Conservation (phyloP, 2,329 filamentous ascomycete genomes). For the Cryphonectria naterciae region DNA sequence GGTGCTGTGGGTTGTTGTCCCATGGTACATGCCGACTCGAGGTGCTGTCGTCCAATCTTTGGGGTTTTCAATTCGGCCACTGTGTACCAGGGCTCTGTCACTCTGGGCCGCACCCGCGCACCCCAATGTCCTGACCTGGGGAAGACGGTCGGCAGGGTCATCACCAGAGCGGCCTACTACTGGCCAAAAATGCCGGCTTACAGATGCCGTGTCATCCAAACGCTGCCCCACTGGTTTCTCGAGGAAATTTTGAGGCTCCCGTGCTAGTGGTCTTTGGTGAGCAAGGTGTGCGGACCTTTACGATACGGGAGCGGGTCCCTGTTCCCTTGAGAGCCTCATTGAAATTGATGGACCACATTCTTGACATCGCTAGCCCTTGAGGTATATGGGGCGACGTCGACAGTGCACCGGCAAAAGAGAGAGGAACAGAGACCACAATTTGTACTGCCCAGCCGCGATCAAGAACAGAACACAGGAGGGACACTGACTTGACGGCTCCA, state of each 20-base stretch:
- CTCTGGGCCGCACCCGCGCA: slow-evolving; percentile 11
- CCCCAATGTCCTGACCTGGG: slow-evolving; percentile 13
- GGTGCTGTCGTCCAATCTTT: slow-evolving; percentile 33
- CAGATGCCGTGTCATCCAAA: slow-evolving; percentile 13
- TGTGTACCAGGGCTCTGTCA: slow-evolving; percentile 12
- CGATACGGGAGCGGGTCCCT: not conserved
- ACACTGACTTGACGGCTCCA: slow-evolving; percentile 24
- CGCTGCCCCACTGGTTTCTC: slow-evolving; percentile 27
- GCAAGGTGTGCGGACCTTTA: not conserved
- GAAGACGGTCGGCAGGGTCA: slow-evolving; percentile 15
- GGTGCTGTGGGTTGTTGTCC: slow-evolving; percentile 36
- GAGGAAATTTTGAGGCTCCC: slow-evolving; percentile 9
- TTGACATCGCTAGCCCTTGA: slow-evolving; percentile 8
- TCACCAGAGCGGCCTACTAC: slow-evolving; percentile 1
- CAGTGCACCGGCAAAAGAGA: not conserved
- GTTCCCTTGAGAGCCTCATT: not conserved
- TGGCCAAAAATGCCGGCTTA: slow-evolving; percentile 18
- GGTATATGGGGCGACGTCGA: slow-evolving; percentile 8
- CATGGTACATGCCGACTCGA: slow-evolving; percentile 46
- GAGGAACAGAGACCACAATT: not conserved
- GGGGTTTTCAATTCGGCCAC: slow-evolving; percentile 25
- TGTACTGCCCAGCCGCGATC: slow-evolving; percentile 1
- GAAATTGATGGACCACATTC: not conserved
- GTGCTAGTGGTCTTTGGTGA: slow-evolving; percentile 3
- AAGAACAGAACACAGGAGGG: not conserved